Conservation (phyloP, 1,139 yeast species). For the Pichia sp. region DNA sequence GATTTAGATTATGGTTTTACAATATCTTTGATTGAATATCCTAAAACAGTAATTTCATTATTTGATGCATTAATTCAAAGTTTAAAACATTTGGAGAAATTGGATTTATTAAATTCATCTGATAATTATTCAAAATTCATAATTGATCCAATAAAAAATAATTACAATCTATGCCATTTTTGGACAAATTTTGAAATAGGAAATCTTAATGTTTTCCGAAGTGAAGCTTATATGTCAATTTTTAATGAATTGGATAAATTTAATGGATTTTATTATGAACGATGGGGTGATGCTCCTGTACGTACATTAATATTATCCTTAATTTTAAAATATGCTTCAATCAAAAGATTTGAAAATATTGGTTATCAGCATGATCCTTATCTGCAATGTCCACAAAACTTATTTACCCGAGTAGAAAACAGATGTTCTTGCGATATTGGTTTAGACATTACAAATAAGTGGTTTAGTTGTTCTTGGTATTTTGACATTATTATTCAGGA, state of each 20-base stretch:
- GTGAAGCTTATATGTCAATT: conserved; percentile 45
- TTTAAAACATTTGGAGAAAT: conserved; percentile 13
- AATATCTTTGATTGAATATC: conserved; percentile 46
- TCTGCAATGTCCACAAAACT: conserved; percentile 52
- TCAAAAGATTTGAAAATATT: conserved; percentile 50
- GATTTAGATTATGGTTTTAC: conserved; percentile 49
- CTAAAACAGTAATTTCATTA: conserved; percentile 44
- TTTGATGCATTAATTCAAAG: conserved; percentile 34
- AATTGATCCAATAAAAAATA: conserved; percentile 40
- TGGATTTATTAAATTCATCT: conserved; percentile 22
- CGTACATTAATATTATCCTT: conserved; percentile 52
- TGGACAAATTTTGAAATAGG: conserved; percentile 72
- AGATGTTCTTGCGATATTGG: conserved; percentile 51
- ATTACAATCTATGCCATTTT: conserved; percentile 61
- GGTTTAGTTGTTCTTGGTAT: conserved; percentile 39
- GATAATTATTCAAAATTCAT: conserved; percentile 45
- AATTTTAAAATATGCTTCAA: conserved; percentile 41
- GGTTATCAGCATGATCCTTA: conserved; percentile 57
- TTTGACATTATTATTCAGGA: conserved; percentile 14
- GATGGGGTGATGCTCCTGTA: conserved; percentile 72
- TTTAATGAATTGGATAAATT: conserved; percentile 37
- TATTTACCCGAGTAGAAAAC: conserved; percentile 37
- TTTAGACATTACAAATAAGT: conserved; percentile 44
- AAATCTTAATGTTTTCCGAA: conserved; percentile 46
- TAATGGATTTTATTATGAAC: conserved; percentile 59